Evolutionary conservation across 768 basidiomycete genomes (phyloP), one percentile per base, ranked within the genome.

Genomic region (Lactarius quietus): DNA sequence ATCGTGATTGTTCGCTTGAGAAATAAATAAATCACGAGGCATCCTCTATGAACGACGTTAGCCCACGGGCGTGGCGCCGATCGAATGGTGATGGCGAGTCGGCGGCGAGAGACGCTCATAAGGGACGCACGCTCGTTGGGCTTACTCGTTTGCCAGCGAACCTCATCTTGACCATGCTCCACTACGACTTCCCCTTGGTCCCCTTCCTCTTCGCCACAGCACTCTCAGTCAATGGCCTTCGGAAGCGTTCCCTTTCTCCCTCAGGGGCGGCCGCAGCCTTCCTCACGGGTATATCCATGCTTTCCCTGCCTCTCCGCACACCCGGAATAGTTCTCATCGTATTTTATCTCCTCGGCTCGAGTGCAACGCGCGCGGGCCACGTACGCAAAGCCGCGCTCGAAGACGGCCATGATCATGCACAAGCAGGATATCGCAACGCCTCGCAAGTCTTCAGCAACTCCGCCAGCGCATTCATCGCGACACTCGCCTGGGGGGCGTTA

Each of bases 381-480:
- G 78, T 83, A 58, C 79, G 80, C 59, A 98, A 97, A 74, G 82
- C 84, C 3, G 78, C 79, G 66, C 80, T 95, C 41, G 93, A 95
- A 74, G 90, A 90, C 48, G 92, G 89, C 0, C 86, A 90, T 71
- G 83, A 88, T 57, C 85, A 84, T 59, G 81, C 81, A 15, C 6
- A n/a, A 1, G 86, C 81, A 9, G 95, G 93, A 0, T 86, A 93
- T 73, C 82, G 95, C 52, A 83, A 78, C 35, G 90, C 86, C 18
- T 84, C 85, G 78, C 95, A 96, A 76, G 94, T 94, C 26, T 75
- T 95, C 12, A 88, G 86, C 78, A 95, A 94, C 73, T 90, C 90
- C 39, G 78, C 84, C 15, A 80, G 86, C 26, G 89, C 86, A 0
- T 73, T 88, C 26, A 68, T 83, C 3, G 88, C 87, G 7, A 79